Percentiles rank a stretch among this genome's conserved stretches.
Evolutionary conservation across 192 early-diverging fungal species (phyloP).

Genomic region (Mortierella antarctica): DNA sequence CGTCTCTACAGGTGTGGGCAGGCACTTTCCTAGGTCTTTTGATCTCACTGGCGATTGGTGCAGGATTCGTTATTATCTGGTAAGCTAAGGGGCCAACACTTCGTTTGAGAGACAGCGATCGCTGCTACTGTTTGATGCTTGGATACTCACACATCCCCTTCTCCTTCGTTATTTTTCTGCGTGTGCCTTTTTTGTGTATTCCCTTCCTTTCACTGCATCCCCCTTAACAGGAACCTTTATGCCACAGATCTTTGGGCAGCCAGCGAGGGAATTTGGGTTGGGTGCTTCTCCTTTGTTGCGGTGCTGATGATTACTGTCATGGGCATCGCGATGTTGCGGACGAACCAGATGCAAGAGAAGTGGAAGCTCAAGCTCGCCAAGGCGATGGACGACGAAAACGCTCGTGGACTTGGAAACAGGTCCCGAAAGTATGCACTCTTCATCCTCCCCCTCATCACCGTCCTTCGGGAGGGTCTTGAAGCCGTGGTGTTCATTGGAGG

Average conservation of each 20-base stretch:
- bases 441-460: conserved; percentile 84
- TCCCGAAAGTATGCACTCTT: conserved; percentile 77
- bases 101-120: neutral
- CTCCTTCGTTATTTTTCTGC: conserved; percentile 1
- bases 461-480: conserved; percentile 89
- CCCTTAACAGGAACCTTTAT: conserved; percentile 33
- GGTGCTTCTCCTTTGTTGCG: conserved; percentile 79
- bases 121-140: neutral
- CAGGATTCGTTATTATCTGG: conserved; percentile 80
- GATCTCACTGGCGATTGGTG: conserved; percentile 77
- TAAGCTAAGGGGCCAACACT: conserved; percentile 54
- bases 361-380: conserved; percentile 73
- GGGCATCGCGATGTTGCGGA: conserved; percentile 83
- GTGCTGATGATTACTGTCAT: conserved; percentile 82
- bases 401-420: conserved; percentile 14
- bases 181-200: neutral
- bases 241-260: conserved; percentile 28
- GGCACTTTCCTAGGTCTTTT: conserved; percentile 75
- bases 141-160: neutral
- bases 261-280: conserved; percentile 72
- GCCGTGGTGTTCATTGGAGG: conserved; percentile 91
- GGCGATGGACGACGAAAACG: conserved; percentile 58
- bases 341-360: conserved; percentile 79
- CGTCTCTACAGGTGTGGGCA: conserved; percentile 75
- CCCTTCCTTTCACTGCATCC: neutral